Evolutionary conservation across 345 rosid species (phyloP).

Genomic region (Euclidium syriacum): DNA sequence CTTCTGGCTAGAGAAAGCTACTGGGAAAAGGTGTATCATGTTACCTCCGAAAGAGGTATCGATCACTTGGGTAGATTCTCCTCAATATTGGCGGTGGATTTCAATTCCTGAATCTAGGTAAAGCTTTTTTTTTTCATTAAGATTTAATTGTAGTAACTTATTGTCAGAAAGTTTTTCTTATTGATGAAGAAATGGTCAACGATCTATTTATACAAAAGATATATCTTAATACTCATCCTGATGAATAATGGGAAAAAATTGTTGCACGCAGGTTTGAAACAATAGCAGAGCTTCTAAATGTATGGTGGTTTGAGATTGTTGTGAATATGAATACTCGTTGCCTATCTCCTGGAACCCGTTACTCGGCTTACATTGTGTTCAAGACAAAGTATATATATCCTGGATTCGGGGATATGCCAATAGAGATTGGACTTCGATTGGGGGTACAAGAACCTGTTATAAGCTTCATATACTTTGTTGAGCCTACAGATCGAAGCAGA

Average conservation of each 20-base stretch:
- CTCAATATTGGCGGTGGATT: too few species aligned
- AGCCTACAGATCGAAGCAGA: background rate
- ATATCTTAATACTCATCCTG: too few species aligned
- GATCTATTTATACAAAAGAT: too few species aligned
- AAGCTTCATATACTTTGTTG: background rate
- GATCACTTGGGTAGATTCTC: background rate
- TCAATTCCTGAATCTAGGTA: background rate
- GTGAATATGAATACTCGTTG: background rate
- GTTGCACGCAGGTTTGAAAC: background rate
- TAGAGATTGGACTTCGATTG: slow-evolving; percentile 17
- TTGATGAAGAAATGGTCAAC: too few species aligned
- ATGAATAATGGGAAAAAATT: too few species aligned
- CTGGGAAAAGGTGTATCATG: background rate
- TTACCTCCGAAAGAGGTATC: background rate
- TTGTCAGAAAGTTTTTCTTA: too few species aligned
- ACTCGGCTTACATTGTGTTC: slow-evolving; percentile 14
- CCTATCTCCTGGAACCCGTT: background rate
- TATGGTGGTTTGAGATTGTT: slow-evolving; percentile 20
- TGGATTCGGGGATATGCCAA: slow-evolving; percentile 3
- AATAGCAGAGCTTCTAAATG: background rate
- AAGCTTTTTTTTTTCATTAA: background rate
- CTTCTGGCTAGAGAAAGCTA: background rate
- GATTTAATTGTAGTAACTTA: too few species aligned
- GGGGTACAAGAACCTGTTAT: slow-evolving; percentile 11
- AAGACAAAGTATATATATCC: background rate